Percentiles rank a stretch among this genome's conserved stretches.
phyloP scores from a whole-genome alignment of 495 filamentous ascomycete species.

The Hypomontagnella submonticulosa region DNA sequence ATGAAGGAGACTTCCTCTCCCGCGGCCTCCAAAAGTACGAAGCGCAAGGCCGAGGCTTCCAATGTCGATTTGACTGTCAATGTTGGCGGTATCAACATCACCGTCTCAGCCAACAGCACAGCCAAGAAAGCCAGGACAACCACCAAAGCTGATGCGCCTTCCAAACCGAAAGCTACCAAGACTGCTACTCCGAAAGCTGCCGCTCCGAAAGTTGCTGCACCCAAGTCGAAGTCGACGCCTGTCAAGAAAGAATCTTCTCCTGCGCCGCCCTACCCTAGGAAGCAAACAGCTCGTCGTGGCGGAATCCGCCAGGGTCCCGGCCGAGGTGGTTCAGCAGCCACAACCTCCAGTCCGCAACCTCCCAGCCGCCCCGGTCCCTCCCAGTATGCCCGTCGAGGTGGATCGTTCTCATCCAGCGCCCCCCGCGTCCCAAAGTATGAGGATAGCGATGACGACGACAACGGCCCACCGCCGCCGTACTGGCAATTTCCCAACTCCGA shows the following conservation, averaged over 20 bases:
- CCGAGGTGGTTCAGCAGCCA: conserved; percentile 3
- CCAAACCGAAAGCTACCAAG: conserved; percentile 29
- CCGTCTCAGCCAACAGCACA: conserved; percentile 33
- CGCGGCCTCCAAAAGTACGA: conserved; percentile 26
- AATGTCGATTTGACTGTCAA: conserved; percentile 38
- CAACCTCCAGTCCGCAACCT: background rate
- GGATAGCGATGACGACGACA: background rate
- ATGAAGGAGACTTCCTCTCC: conserved; percentile 31
- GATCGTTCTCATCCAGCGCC: background rate
- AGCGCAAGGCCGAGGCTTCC: conserved; percentile 49
- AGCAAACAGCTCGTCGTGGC: conserved; percentile 33
- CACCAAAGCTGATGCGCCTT: conserved; percentile 15
- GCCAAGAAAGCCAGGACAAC: conserved; percentile 38
- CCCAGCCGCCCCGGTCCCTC: background rate
- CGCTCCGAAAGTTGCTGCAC: conserved; percentile 25
- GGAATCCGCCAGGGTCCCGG: conserved; percentile 34
- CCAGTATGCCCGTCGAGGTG: conserved; percentile 12
- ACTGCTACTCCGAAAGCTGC: conserved; percentile 12
- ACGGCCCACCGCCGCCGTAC: conserved; percentile 45
- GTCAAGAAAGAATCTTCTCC: background rate
- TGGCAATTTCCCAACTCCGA: conserved; percentile 12
- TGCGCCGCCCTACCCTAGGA: conserved; percentile 6
- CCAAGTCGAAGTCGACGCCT: background rate
- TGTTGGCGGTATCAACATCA: conserved; percentile 41
- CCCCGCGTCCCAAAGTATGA: background rate